Evolutionary conservation across 1,139 yeast species (phyloP), one percentile per base, ranked within the genome.

Genomic region (Candida pseudoviswanathii): DNA sequence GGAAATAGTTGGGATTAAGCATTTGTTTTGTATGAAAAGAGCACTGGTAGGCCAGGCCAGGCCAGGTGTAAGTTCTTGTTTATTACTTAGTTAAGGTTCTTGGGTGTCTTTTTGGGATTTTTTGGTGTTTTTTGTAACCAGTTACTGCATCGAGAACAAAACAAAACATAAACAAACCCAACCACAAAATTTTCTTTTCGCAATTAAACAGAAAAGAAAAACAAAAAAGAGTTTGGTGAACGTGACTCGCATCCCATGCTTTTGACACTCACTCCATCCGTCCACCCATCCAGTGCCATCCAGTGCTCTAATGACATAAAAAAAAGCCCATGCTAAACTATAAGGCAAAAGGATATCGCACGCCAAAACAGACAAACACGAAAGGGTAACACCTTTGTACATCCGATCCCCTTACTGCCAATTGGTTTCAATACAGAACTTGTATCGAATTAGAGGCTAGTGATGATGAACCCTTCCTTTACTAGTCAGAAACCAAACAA

Each of bases 111-210:
- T 9, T 24, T 16, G 7, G n/a, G 5, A 16, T 27, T 27, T 37
- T 24, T 25, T 37, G 41, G 41, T 25, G 41, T 37, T 25, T 37
- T 37, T 37, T 37, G 41, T 37, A 25, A 37, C 41, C 9, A 10
- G 5, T 37, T 25, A 24, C 41, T 25, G 7, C 5, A 37, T 37
- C 11, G 30, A 30, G 41, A 6, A 5, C 21, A 24, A 37, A 9
- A n/a, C 21, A 24, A 37, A 37, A 37, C 41, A 37, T 24, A 37
- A 37, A 37, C 41, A 37, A 24, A 37, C 22, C 22, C 30, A 37
- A 37, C 24, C n/a, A 11, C 4, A 25, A 37, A 5, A 9, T 25
- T 37, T 9, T 36, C 9, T 34, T 37, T 37, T 37, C 29, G 40
- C 40, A 37, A 25, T 25, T 16, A 16, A 16, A 16, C 16, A 16